Percentiles rank a stretch among this genome's conserved stretches.
phyloP scores from a whole-genome alignment of 768 basidiomycete species.

The Kwoniella bestiolae region DNA sequence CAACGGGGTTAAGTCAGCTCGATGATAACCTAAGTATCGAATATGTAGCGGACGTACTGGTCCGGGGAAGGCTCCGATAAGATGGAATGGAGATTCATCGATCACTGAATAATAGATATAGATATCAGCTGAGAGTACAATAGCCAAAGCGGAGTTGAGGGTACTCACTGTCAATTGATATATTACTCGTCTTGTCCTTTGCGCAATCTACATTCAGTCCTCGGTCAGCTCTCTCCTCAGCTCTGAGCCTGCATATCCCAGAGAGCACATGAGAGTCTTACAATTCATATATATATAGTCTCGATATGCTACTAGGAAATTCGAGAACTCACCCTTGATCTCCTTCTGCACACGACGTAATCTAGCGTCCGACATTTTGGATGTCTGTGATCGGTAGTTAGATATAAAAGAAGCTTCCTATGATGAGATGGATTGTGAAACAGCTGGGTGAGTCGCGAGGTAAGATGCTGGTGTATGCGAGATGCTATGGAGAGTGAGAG shows the following conservation, averaged over 20 bases:
- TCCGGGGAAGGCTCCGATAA: slow-evolving; percentile 87
- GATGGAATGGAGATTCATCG: slow-evolving; percentile 87
- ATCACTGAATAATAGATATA: slow-evolving; percentile 62
- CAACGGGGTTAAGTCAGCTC: slow-evolving; percentile 1
- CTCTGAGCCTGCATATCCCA: too few relatives aligned
- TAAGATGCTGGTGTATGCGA: too few relatives aligned
- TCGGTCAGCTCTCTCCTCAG: too few relatives aligned
- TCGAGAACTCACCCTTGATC: slow-evolving; percentile 69
- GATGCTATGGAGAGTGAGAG: too few relatives aligned
- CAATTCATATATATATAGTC: too few relatives aligned
- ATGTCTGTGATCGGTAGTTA: slow-evolving; percentile 14
- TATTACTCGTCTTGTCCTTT: slow-evolving; percentile 87
- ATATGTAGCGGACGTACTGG: slow-evolving; percentile 61
- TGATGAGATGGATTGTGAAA: background rate
- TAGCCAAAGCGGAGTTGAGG: background rate
- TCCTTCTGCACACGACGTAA: slow-evolving; percentile 92
- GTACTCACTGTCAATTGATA: slow-evolving; percentile 68
- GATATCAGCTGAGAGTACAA: background rate
- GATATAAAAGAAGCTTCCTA: too few relatives aligned
- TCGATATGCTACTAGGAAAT: background rate
- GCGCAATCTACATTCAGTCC: slow-evolving; percentile 97
- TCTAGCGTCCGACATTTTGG: slow-evolving; percentile 83
- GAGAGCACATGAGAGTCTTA: too few relatives aligned
- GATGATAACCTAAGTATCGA: background rate
- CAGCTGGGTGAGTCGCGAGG: too few relatives aligned